Conservation (phyloP, 345 rosid genomes). For the Linum lewisii region DNA sequence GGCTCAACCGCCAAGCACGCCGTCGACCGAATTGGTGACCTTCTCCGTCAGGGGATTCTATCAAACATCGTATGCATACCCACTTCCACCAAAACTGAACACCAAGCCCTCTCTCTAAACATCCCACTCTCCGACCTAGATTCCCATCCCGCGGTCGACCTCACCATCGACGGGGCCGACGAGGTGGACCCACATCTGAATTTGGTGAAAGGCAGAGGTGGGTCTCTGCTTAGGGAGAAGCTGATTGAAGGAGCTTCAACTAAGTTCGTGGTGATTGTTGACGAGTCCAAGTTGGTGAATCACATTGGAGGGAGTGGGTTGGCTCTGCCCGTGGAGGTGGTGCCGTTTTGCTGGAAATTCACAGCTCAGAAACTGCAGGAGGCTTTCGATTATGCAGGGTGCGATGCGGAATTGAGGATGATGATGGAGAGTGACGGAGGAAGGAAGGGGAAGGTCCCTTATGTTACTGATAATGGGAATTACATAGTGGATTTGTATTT, state of each 20-base stretch:
- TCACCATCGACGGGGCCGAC: constrained; percentile 8
- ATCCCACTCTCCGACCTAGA: constrained; percentile 7
- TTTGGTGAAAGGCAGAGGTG: constrained; percentile 5
- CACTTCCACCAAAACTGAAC: constrained; percentile 2
- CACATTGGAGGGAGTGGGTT: constrained; percentile 2
- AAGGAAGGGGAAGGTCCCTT: neutral
- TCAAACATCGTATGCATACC: constrained; percentile 1
- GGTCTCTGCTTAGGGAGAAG: constrained; percentile 8
- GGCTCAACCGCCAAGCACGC: constrained; percentile 9
- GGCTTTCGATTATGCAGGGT: neutral
- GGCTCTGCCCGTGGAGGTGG: constrained; percentile 8
- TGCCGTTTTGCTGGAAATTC: constrained; percentile 8
- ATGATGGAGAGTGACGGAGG: neutral
- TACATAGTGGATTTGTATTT: constrained; percentile 10
- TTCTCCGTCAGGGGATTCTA: neutral
- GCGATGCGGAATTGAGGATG: constrained; percentile 6
- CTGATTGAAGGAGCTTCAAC: constrained; percentile 1
- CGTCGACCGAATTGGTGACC: constrained; percentile 4
- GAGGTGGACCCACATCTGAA: constrained; percentile 10
- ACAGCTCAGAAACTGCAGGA: constrained; percentile 2
- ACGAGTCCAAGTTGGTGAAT: constrained; percentile 8
- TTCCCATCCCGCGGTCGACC: constrained; percentile 5
- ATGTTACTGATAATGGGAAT: constrained; percentile 10
- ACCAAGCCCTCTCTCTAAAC: constrained; percentile 2
- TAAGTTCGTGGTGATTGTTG: constrained; percentile 6